Base-by-base conservation (phyloP, 106 monocot species). In the Dendrobium nobile region DNA sequence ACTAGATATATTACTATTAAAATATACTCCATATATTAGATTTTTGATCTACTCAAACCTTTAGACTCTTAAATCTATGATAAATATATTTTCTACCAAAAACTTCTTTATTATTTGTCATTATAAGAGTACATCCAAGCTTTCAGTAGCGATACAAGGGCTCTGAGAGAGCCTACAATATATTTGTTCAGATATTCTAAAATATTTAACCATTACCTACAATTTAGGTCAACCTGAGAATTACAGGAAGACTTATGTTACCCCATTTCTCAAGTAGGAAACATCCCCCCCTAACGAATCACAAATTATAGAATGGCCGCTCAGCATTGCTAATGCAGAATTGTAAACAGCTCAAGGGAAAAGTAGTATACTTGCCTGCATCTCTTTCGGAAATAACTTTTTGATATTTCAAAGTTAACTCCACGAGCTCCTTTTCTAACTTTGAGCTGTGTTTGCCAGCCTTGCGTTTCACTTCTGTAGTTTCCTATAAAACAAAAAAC, bases 381-480 rank as follows among this genome's bases (percentile, higher is more conserved):
- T 99, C 95, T 86, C 92, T 95, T 85, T 99, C 98, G 77, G 89
- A 85, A 58, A 95, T 79, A 80, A 84, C 91, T 87, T 89, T 91
- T 82, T 95, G 92, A 83, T 93, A 99, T 75, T 88, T 85, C 81
- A 91, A 84, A 59, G 89, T 92, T 42, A 99, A 86, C 79, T 91
- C 95, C 77, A 88, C 67, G 22, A 93, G 80, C 54, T 95, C 95
- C 84, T 90, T 95, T 79, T 95, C 98, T 33, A 84, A 85, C 75
- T 93, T 95, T 80, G 77, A 19, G 79, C 75, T 84, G 59, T 86
- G 86, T 81, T 95, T 99, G 77, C 41, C 73, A 82, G 82, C 85
- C 85, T 95, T 99, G 15, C 88, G 85, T 84, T 99, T 99, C 47
- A 82, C 81, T 85, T 95, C 98, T 84, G 76, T 64, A 40, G 68